Evolutionary conservation across 257 asterid species (phyloP).

Genomic region (Lavandula angustifolia): DNA sequence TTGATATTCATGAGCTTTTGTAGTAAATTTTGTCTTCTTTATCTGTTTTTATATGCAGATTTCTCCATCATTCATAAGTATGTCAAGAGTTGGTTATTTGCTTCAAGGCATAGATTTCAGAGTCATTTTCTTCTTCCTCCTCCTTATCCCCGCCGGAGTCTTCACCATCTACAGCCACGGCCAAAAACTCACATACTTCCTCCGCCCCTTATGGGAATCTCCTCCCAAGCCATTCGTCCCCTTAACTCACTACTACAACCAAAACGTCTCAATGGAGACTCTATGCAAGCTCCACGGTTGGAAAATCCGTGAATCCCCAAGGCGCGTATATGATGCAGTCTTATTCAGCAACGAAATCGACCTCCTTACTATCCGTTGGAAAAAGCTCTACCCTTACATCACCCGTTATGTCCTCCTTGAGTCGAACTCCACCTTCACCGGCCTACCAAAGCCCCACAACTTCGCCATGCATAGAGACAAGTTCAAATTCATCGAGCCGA

Average conservation of each 20-base stretch:
- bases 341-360: conserved; percentile 44
- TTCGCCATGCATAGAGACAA: conserved; percentile 33
- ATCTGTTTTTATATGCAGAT: conserved; percentile 31
- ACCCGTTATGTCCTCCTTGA: conserved; percentile 39
- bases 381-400: conserved; percentile 40
- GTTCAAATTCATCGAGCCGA: conserved; percentile 42
- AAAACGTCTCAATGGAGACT: conserved; percentile 33
- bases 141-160: conserved; percentile 32
- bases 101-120: conserved; percentile 40
- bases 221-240: conserved; percentile 47
- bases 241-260: conserved; percentile 41
- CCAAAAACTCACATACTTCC: conserved; percentile 45
- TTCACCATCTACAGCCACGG: conserved; percentile 44
- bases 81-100: conserved; percentile 45
- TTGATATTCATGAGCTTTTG: too few species aligned
- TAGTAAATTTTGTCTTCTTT: too few species aligned
- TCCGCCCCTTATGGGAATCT: conserved; percentile 48
- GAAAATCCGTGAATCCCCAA: conserved; percentile 41
- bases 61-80: conserved; percentile 27
- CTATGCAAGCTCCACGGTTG: conserved; percentile 47
- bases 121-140: conserved; percentile 36
- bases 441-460: conserved; percentile 42
- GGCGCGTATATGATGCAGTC: conserved; percentile 44
- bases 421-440: conserved; percentile 51
- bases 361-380: conserved; percentile 47